Conservation (phyloP, 768 basidiomycete genomes). For the Mycena vulgaris region DNA sequence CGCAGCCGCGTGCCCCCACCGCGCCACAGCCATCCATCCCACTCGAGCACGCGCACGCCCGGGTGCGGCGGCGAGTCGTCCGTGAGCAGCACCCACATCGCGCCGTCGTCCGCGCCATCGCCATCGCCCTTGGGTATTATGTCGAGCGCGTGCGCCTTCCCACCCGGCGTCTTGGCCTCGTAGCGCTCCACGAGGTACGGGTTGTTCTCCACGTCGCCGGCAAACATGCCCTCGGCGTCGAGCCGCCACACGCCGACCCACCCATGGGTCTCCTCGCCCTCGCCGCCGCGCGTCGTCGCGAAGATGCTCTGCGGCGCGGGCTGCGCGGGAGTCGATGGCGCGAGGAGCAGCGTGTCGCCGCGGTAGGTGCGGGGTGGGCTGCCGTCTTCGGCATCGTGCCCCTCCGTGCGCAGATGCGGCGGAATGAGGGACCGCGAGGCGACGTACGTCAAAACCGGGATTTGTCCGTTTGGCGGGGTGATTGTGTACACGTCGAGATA, state of each 20-base stretch:
- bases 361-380: too few species aligned
- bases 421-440: constrained; percentile 46
- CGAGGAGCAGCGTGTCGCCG: constrained; percentile 49
- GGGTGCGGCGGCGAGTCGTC: constrained; percentile 59
- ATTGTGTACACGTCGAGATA: constrained; percentile 62
- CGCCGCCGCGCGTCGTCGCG: constrained; percentile 64
- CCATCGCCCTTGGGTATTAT: constrained; percentile 50
- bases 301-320: constrained; percentile 59
- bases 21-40: constrained; percentile 60
- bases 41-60: constrained; percentile 64
- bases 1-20: constrained; percentile 50
- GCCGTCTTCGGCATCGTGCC: too few species aligned
- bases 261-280: constrained; percentile 48
- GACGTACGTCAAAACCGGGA: constrained; percentile 38
- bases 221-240: constrained; percentile 56
- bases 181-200: constrained; percentile 51
- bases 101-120: constrained; percentile 44
- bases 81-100: constrained; percentile 65
- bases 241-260: constrained; percentile 63
- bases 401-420: constrained; percentile 27
- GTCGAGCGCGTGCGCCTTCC: constrained; percentile 69
- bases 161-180: constrained; percentile 64
- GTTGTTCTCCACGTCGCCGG: constrained; percentile 32
- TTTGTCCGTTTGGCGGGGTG: constrained; percentile 14
- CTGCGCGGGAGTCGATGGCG: constrained; percentile 52